Evolutionary conservation across 176 grass and related monocot species (phyloP), one percentile per base, ranked within the genome.

Genomic region (Triticum dicoccoides): DNA sequence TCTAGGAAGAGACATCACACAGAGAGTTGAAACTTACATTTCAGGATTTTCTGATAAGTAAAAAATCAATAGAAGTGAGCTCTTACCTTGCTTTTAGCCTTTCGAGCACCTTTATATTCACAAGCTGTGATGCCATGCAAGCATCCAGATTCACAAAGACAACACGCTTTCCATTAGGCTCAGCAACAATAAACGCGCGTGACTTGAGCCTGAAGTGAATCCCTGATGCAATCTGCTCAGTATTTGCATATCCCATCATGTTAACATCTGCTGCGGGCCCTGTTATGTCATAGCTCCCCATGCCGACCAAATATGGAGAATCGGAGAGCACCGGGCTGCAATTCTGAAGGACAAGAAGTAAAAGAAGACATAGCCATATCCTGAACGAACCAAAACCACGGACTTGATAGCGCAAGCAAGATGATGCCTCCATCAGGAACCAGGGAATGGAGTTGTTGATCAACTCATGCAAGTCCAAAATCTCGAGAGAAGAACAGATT

Each of bases 101-200:
- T 94, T 99, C 92, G 25, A 96, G 79, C 61, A 99, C 92, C 80
- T 96, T 96, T 85, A 99, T 91, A 23, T 90, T 99, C 15, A 99
- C 92, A 81, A 99, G 67, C 80, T 99, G 97, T 75, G 97, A 92
- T 78, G 92, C 92, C 97, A 99, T 99, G 87, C 97, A 99, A 44
- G 97, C 97, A 91, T 99, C 97, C 35, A 99, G 94, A 89, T 99
- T 99, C 25, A 99, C 97, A 96, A 99, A 96, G 34, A 91, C 94
- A 45, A 91, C 87, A 51, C 92, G 93, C 45, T 94, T 96, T 61
- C 94, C 97, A 65, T 84, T 80, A 82, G 97, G 88, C 82, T 96
- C 92, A 30, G 94, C 94, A 74, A 96, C 97, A 17, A 99, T 99
- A 83, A 99, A 99, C 9, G 92, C 73, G 11, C 97, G 97, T 20